Base-by-base conservation (phyloP, 805 yeast genomes). In the Hagleromyces aurorensis region DNA sequence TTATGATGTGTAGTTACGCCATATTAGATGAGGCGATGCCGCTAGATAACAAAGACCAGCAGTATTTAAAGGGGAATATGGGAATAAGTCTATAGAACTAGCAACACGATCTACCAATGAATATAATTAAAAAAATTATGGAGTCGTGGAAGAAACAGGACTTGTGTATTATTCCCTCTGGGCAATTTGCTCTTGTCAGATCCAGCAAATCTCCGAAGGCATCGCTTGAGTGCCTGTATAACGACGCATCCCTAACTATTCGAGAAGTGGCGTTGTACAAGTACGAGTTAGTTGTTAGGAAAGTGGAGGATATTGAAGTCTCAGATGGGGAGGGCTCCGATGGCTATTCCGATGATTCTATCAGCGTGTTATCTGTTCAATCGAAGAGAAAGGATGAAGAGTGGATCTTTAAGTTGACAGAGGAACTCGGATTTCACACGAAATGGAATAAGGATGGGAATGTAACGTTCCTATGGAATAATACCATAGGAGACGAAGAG, bases 151-250 rank as follows among this genome's bases (percentile, higher is more conserved):
- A 75, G 7, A 67, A 69, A 20, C 78, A 77, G 45, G 79, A 75
- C 34, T 56, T 84, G 18, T 72, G 75, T 7, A 65, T 70, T 46
- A 66, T 91, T 27, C 84, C 94, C 2, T 69, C 79, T 0, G 97
- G 96, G 3, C 78, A 77, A 57, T 66, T 89, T 26, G 81, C 67
- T 48, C 64, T 89, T 25, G 68, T 80, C 11, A 64, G 97, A 27
- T 67, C 82, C 1, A 80, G 82, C 5, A 68, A 66, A 13, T 82
- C 94, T 2, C 96, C 96, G 8, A 84, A 85, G 52, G 87, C 95
- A 6, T 86, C 76, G 15, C 64, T 75, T 19, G 96, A 91, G 55
- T 79, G 87, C 46, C 64, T 85, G 13, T 87, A 75, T 55, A 78
- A 74, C 36, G 94, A 84, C 43, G 87, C 94, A 2, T 74, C 75